These are phyloP conservation scores for Haematococcus sp. DNA, from an alignment of 139 green algal genomes.

Conservation along the genomic window DNA sequence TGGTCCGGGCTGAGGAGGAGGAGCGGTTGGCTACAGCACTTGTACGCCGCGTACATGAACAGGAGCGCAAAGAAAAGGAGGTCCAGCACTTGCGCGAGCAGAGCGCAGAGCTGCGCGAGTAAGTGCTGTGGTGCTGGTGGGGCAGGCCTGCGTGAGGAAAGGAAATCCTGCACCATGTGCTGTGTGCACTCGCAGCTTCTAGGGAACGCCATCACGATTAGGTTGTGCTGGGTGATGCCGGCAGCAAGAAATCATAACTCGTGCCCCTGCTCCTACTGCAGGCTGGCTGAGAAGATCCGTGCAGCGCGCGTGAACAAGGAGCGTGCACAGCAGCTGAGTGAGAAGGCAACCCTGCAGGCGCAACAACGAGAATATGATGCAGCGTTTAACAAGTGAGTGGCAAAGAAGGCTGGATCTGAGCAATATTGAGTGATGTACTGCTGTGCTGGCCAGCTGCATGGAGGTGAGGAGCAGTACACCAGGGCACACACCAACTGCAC, in stretches of 20 bases:
- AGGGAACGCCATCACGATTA: too few species aligned
- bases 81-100: constrained; percentile 53
- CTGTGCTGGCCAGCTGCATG: too few species aligned
- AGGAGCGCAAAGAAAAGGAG: constrained; percentile 44
- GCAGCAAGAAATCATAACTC: too few species aligned
- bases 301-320: constrained; percentile 60
- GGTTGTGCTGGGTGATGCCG: too few species aligned
- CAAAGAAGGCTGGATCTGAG: too few species aligned
- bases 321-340: constrained; percentile 48
- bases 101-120: constrained; percentile 60
- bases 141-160: too few species aligned
- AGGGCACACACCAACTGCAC: too few species aligned
- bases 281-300: constrained; percentile 60
- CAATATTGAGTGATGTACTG: too few species aligned
- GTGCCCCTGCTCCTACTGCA: constrained; percentile 15
- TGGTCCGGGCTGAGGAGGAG: constrained; percentile 45
- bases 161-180: too few species aligned
- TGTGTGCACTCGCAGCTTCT: too few species aligned
- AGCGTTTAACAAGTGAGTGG: constrained; percentile 24
- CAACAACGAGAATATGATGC: constrained; percentile 51
- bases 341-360: constrained; percentile 40
- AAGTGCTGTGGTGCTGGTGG: constrained; percentile 11
- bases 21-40: constrained; percentile 47
- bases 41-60: constrained; percentile 22
- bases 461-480: too few species aligned